Evolutionary conservation across 306 rosid genomes (phyloP), one percentile per base, ranked within the genome.

Genomic region (Rubus parviflorus): DNA sequence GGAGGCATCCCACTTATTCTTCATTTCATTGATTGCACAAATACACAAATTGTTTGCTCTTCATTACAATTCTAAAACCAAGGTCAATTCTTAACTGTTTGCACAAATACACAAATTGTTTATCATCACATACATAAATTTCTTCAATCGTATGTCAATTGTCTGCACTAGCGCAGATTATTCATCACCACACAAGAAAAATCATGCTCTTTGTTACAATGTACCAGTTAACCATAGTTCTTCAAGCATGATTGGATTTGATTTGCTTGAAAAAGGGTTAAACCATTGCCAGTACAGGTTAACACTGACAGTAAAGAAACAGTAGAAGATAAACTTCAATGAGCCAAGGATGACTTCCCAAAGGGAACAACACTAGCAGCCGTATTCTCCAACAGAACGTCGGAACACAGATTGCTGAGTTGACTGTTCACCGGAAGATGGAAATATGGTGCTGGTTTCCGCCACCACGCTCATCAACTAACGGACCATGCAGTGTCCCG

Each of bases 321-420:
- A 57, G 45, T 54, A 47, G 72, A 7, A 65, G 51, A 46, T 38
- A 66, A 75, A 57, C 64, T 57, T 58, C 43, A 75, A 65, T 54
- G 79, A 91, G 94, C 91, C 92, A 84, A 89, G 91, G 97, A 91
- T 91, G 94, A 89, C 92, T 89, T 89, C 85, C 90, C 93, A 64
- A 76, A 68, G 37, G 83, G 69, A 64, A 40, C 25, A 81, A 70
- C 68, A 23, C 72, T 68, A 68, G 77, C 81, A 83, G 40, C 41
- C 25, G 58, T 75, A 60, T 47, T 70, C 80, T 71, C 79, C 81
- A 57, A 46, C 72, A 23, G 76, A 80, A 62, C 15, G 74, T 65
- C 38, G 2, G 79, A 78, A 81, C 76, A 64, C 53, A 35, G 78
- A 63, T 82, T 71, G 83, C 81, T 48, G 60, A 46, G 81, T 64